phyloP scores from a whole-genome alignment of 2,329 filamentous ascomycete genomes.

The Beauveria brongniartii region DNA sequence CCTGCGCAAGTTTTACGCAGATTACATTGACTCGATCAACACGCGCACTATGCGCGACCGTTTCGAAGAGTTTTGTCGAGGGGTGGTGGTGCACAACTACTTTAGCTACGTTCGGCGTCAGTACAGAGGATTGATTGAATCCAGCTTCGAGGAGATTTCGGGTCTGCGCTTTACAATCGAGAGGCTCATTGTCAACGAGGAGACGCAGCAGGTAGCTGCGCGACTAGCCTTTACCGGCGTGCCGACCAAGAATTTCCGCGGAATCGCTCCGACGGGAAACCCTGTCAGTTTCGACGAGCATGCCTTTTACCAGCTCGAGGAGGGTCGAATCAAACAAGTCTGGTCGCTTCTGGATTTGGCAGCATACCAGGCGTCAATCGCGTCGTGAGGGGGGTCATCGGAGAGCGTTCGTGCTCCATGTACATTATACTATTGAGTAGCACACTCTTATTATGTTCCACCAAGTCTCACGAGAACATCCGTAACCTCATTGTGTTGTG shows the following conservation, averaged over 20 bases:
- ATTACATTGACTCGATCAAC: constrained; percentile 27
- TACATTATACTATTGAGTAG: not conserved
- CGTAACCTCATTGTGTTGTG: not conserved
- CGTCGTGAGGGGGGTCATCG: not conserved
- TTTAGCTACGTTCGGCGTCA: constrained; percentile 15
- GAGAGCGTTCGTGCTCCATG: not conserved
- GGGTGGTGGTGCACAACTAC: constrained; percentile 23
- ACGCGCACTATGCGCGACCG: constrained; percentile 17
- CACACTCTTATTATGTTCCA: not conserved
- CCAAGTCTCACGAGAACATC: not conserved
- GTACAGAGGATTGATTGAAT: constrained; percentile 23
- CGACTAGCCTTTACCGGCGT: constrained; percentile 24
- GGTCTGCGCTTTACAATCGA: constrained; percentile 21
- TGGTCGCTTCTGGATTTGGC: constrained; percentile 27
- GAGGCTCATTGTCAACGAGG: constrained; percentile 23
- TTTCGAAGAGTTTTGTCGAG: constrained; percentile 21
- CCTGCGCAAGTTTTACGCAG: constrained; percentile 17
- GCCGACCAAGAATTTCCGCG: constrained; percentile 20
- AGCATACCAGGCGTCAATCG: constrained; percentile 15
- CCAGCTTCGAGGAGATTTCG: constrained; percentile 20
- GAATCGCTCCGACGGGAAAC: constrained; percentile 22
- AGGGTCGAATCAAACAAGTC: constrained; percentile 24
- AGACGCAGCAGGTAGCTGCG: constrained; percentile 23
- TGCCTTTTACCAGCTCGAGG: constrained; percentile 26
- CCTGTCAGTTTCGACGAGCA: constrained; percentile 24